phyloP scores from a whole-genome alignment of 2,329 filamentous ascomycete genomes.

The Cyanodermella asteris region DNA sequence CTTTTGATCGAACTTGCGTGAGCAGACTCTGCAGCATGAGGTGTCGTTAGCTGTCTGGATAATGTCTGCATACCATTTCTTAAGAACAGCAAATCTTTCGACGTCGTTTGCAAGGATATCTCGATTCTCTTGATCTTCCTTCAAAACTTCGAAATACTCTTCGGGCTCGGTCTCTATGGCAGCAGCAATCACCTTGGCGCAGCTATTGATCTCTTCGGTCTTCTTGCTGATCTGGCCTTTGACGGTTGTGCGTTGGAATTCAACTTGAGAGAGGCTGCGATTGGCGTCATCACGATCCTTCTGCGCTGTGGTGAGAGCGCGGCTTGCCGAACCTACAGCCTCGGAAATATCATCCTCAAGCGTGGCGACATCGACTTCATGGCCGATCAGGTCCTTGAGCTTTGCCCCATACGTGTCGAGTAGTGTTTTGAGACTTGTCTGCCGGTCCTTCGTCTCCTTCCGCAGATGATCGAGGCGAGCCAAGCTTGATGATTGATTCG shows the following conservation, averaged over 20 bases:
- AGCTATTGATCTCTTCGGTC: constrained; percentile 37
- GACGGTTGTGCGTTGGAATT: constrained; percentile 46
- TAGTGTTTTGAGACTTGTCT: constrained; percentile 57
- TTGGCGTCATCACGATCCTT: constrained; percentile 46
- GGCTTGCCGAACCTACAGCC: constrained; percentile 34
- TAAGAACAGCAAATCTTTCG: constrained; percentile 43
- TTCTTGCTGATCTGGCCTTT: constrained; percentile 44
- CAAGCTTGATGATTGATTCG: constrained; percentile 56
- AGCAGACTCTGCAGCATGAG: constrained; percentile 57
- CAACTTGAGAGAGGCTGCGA: constrained; percentile 54
- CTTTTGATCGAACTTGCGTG: constrained; percentile 40
- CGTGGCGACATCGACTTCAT: constrained; percentile 44
- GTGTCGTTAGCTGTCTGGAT: constrained; percentile 42
- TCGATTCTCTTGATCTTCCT: constrained; percentile 27
- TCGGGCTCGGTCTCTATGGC: constrained; percentile 29
- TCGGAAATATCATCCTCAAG: constrained; percentile 51
- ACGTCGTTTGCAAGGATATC: constrained; percentile 38
- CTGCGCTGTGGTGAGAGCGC: constrained; percentile 40
- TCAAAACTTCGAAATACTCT: constrained; percentile 30
- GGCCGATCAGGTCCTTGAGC: constrained; percentile 41
- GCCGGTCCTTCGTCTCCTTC: constrained; percentile 54
- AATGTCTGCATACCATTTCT: constrained; percentile 50
- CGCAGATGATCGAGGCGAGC: constrained; percentile 67
- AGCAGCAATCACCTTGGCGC: constrained; percentile 39
- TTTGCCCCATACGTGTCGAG: constrained; percentile 50